phyloP scores from a whole-genome alignment of 2,329 filamentous ascomycete species.

The Truncatella angustata region DNA sequence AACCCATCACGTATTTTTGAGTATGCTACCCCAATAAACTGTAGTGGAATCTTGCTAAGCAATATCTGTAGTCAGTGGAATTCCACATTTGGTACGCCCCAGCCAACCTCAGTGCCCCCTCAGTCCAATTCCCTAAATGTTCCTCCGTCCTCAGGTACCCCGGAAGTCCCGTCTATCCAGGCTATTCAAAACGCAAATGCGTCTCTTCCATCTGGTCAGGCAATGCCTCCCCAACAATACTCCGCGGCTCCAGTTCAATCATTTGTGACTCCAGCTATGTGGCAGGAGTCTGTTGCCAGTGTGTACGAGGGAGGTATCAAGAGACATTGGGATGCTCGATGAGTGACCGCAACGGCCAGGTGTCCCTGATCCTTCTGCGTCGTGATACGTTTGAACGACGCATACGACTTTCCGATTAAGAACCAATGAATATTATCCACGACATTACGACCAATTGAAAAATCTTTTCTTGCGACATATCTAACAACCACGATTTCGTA shows the following conservation, averaged over 20 bases:
- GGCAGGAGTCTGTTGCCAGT: slow-evolving; percentile 69
- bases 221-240: slow-evolving; percentile 50
- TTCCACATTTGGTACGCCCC: slow-evolving; percentile 77
- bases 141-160: slow-evolving; percentile 50
- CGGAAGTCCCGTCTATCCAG: slow-evolving; percentile 53
- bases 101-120: slow-evolving; percentile 39
- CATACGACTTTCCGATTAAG: not conserved
- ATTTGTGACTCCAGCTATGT: slow-evolving; percentile 71
- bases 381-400: no score
- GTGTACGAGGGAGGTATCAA: slow-evolving; percentile 67
- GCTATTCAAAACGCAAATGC: slow-evolving; percentile 48
- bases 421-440: slow-evolving; percentile 1
- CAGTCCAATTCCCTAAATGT: slow-evolving; percentile 52
- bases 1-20: slow-evolving; percentile 88
- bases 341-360: not conserved
- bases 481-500: not conserved
- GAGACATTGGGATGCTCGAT: slow-evolving; percentile 51
- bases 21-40: slow-evolving; percentile 50
- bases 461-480: not conserved
- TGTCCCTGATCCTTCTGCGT: not conserved
- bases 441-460: not conserved
- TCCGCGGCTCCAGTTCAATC: slow-evolving; percentile 50
- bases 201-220: slow-evolving; percentile 43
- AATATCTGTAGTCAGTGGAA: slow-evolving; percentile 77
- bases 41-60: not conserved